Conservation (phyloP, 768 basidiomycete genomes). For the Lactarius pseudohatsudake region DNA sequence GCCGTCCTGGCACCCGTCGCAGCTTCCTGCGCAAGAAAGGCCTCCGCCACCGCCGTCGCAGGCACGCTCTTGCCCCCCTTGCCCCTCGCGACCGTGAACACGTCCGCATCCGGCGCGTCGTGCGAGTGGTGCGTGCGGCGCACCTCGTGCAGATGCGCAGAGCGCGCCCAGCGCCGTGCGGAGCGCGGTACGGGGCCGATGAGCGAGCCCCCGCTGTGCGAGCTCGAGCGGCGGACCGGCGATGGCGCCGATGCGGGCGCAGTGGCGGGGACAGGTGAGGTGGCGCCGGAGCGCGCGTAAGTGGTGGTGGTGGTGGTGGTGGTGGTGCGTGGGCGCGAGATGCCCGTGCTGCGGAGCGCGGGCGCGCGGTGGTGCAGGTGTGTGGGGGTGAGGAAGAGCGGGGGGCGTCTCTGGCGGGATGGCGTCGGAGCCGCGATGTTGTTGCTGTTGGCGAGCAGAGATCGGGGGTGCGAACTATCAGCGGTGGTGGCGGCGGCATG, state of each 20-base stretch:
- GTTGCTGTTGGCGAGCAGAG: not conserved
- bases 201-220: conserved; percentile 38
- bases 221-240: conserved; percentile 47
- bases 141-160: conserved; percentile 69
- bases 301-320: not conserved
- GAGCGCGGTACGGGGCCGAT: conserved; percentile 43
- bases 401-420: conserved; percentile 8
- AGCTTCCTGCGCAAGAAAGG: not conserved
- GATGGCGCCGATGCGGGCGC: conserved; percentile 30
- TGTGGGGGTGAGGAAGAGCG: conserved; percentile 8
- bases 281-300: not conserved
- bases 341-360: conserved; percentile 6
- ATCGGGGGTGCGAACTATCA: not conserved
- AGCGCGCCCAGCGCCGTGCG: conserved; percentile 60
- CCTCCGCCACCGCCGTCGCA: not conserved
- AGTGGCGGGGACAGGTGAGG: conserved; percentile 1
- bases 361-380: conserved; percentile 8
- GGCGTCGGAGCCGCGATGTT: conserved; percentile 6
- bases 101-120: not conserved
- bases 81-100: not conserved
- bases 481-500: no score
- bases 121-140: conserved; percentile 30
- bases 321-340: not conserved
- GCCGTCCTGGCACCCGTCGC: not conserved
- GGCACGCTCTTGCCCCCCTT: conserved; percentile 4